A percentile compares a stretch with the other conserved stretches of the same genome.
These are phyloP conservation scores for Pleurotus cornucopiae DNA, from an alignment of 768 basidiomycete genomes.

Conservation along the genomic window DNA sequence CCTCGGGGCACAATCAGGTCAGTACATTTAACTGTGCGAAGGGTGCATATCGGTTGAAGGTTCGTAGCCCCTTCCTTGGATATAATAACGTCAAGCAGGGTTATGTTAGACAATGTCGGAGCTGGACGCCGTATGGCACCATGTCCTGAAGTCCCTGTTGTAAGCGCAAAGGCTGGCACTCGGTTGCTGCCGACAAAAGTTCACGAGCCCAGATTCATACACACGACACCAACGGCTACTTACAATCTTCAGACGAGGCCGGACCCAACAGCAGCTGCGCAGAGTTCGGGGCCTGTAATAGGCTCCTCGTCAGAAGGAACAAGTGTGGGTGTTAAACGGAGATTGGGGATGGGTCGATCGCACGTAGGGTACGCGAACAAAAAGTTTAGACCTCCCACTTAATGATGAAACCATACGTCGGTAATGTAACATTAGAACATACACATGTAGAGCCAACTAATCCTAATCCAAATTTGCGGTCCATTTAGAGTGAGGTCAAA, in stretches of 20 bases:
- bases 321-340: slow-evolving; percentile 39
- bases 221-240: slow-evolving; percentile 4
- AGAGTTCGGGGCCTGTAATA: neutral
- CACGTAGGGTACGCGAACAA: slow-evolving; percentile 57
- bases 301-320: neutral
- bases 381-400: slow-evolving; percentile 60
- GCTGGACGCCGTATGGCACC: too few relatives aligned
- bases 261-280: neutral
- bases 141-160: neutral
- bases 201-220: neutral
- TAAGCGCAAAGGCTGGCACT: neutral
- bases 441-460: too few relatives aligned
- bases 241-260: neutral
- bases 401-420: neutral
- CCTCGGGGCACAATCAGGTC: neutral
- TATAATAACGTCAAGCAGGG: slow-evolving; percentile 1
- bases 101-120: neutral
- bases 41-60: too few relatives aligned
- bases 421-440: neutral
- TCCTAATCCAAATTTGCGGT: too few relatives aligned
- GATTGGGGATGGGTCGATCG: slow-evolving; percentile 59
- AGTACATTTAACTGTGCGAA: too few relatives aligned
- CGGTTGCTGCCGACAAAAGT: neutral
- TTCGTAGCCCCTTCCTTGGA: neutral
- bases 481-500: too few relatives aligned